Evolutionary conservation across 2,329 filamentous ascomycete genomes (phyloP).

Genomic region (Aspergillus quadricinctus): DNA sequence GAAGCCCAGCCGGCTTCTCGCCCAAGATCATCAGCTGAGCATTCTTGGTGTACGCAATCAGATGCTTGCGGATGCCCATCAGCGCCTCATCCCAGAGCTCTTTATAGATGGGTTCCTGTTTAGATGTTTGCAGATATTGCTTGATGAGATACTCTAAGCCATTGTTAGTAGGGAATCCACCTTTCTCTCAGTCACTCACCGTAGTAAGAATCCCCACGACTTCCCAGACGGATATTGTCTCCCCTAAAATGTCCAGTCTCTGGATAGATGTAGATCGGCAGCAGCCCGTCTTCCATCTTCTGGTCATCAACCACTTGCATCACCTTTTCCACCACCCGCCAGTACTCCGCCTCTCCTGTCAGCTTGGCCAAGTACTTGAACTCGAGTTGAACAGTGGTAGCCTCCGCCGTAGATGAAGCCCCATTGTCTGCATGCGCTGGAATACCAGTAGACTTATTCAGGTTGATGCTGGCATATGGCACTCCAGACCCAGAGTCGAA

Average conservation of each 20-base stretch:
- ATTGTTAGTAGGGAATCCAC: conserved; percentile 5
- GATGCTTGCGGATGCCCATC: conserved; percentile 79
- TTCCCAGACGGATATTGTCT: conserved; percentile 83
- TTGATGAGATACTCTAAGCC: conserved; percentile 85
- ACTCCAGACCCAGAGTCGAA: conserved; percentile 85
- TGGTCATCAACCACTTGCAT: conserved; percentile 89
- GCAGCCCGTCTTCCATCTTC: conserved; percentile 70
- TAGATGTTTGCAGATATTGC: conserved; percentile 90
- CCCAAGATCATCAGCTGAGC: conserved; percentile 83
- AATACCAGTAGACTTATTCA: conserved; percentile 71
- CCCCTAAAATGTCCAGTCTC: conserved; percentile 74
- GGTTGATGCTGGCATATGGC: conserved; percentile 84
- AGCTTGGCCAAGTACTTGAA: conserved; percentile 96
- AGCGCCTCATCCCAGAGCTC: conserved; percentile 92
- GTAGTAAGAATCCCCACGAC: conserved; percentile 95
- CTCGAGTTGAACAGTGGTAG: conserved; percentile 87
- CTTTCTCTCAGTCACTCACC: conserved; percentile 26
- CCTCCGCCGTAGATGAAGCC: conserved; percentile 89
- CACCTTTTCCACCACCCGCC: conserved; percentile 85
- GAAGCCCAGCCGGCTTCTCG: conserved; percentile 73
- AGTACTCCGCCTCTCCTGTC: conserved; percentile 87
- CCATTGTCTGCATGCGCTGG: conserved; percentile 79
- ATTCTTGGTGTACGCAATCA: conserved; percentile 80
- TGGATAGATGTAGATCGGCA: conserved; percentile 88
- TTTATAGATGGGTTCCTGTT: conserved; percentile 77